Evolutionary conservation across 2,329 filamentous ascomycete species (phyloP).

Genomic region (Verticillium nubilum): DNA sequence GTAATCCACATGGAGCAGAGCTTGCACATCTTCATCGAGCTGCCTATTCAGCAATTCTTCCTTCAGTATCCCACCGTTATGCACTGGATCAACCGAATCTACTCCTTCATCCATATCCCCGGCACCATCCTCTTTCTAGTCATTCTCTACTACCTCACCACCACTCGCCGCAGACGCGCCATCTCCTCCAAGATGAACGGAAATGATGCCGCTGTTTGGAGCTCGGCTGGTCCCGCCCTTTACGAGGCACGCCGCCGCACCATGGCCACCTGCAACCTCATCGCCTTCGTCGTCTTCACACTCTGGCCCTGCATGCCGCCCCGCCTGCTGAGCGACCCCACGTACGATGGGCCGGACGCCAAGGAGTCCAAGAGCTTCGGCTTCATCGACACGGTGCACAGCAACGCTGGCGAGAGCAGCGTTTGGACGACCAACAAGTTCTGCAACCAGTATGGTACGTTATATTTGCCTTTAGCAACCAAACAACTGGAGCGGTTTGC

Average conservation of each 20-base stretch:
- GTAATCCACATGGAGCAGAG: constrained; percentile 61
- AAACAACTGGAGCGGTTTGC: too few relatives aligned
- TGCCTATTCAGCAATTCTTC: constrained; percentile 52
- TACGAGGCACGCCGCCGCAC: constrained; percentile 54
- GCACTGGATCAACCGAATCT: constrained; percentile 65
- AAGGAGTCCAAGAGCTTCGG: constrained; percentile 51
- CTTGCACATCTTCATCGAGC: constrained; percentile 61
- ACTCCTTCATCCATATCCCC: constrained; percentile 75
- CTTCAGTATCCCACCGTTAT: constrained; percentile 44
- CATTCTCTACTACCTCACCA: constrained; percentile 66
- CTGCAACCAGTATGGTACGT: constrained; percentile 67
- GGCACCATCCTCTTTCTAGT: constrained; percentile 64
- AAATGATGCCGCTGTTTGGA: constrained; percentile 16
- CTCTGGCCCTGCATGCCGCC: constrained; percentile 52
- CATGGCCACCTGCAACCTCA: constrained; percentile 48
- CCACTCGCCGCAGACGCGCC: constrained; percentile 46
- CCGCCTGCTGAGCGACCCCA: constrained; percentile 46
- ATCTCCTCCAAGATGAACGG: constrained; percentile 17
- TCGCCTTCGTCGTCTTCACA: constrained; percentile 47
- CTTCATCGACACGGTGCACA: constrained; percentile 46
- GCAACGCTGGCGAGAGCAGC: constrained; percentile 44
- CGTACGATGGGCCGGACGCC: constrained; percentile 49
- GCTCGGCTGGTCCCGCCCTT: constrained; percentile 33
- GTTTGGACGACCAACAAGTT: constrained; percentile 55
- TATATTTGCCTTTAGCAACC: not conserved